Percentiles rank a stretch among this genome's conserved stretches.
phyloP scores from a whole-genome alignment of 148 eudicot species.

The Oxyria digyna region DNA sequence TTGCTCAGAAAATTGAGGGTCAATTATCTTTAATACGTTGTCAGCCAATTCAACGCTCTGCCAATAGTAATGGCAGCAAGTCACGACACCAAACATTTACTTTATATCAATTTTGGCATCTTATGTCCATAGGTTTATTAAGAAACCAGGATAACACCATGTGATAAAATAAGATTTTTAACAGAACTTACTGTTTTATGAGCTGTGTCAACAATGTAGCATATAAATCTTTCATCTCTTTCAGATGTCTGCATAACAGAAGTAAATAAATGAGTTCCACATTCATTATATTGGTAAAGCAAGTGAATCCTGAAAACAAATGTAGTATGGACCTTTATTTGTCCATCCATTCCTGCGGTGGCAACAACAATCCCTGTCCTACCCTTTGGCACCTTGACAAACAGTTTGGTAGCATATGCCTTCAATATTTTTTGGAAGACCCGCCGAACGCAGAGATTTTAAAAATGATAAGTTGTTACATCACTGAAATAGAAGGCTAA shows the following conservation, averaged over 20 bases:
- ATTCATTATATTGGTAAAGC: background rate
- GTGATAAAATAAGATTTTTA: too few species aligned
- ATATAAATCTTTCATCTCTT: slow-evolving; percentile 79
- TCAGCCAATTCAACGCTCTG: slow-evolving; percentile 97
- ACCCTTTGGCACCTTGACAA: slow-evolving; percentile 70
- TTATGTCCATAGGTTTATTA: too few species aligned
- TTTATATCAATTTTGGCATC: too few species aligned
- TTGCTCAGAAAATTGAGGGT: slow-evolving; percentile 50
- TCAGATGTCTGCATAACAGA: slow-evolving; percentile 66
- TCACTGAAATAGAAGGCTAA: background rate
- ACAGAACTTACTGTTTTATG: slow-evolving; percentile 73
- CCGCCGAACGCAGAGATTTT: slow-evolving; percentile 19
- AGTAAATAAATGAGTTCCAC: background rate
- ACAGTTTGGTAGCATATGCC: slow-evolving; percentile 92
- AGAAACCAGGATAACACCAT: too few species aligned
- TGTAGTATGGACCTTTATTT: slow-evolving; percentile 52
- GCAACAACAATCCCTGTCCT: slow-evolving; percentile 93
- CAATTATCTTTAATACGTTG: slow-evolving; percentile 73
- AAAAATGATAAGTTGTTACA: too few species aligned
- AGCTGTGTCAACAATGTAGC: slow-evolving; percentile 88
- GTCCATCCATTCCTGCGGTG: slow-evolving; percentile 97
- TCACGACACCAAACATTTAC: slow-evolving; percentile 1
- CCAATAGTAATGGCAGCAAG: slow-evolving; percentile 12
- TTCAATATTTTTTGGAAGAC: slow-evolving; percentile 80
- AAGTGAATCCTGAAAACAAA: background rate